These are phyloP conservation scores for Alternaria ethzedia DNA, from an alignment of 2,329 filamentous ascomycete genomes.

Conservation along the genomic window DNA sequence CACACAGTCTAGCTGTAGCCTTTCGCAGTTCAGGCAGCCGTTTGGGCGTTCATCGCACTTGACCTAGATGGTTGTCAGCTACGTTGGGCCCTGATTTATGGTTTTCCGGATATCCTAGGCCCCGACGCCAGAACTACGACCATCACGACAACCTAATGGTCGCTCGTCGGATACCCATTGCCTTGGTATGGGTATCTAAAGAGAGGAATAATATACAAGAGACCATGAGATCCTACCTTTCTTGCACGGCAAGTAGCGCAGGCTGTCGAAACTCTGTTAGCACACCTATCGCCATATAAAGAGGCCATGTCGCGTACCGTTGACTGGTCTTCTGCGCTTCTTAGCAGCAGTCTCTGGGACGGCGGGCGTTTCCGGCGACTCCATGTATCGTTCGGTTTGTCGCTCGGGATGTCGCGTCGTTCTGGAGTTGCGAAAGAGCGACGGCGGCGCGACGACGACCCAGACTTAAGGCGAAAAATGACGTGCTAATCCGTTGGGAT, in stretches of 20 bases:
- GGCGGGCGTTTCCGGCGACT: constrained; percentile 16
- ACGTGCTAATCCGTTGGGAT: constrained; percentile 15
- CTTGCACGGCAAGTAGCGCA: constrained; percentile 27
- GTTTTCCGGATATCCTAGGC: not conserved
- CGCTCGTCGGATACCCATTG: not conserved
- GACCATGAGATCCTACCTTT: constrained; percentile 13
- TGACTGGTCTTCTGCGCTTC: constrained; percentile 35
- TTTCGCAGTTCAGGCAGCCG: constrained; percentile 40
- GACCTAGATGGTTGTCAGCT: constrained; percentile 26
- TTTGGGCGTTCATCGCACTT: constrained; percentile 43
- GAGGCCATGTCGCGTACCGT: constrained; percentile 22
- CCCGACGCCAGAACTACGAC: not conserved
- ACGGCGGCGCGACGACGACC: constrained; percentile 6
- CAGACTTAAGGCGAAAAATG: constrained; percentile 21
- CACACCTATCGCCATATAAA: not conserved
- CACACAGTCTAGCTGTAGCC: constrained; percentile 37
- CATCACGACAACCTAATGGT: not conserved
- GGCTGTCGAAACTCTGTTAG: constrained; percentile 16
- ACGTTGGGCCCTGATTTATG: not conserved
- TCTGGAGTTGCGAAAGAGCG: constrained; percentile 12
- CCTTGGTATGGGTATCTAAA: not conserved
- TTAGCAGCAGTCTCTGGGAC: constrained; percentile 19
- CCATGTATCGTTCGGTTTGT: constrained; percentile 17
- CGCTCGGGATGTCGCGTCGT: constrained; percentile 19
- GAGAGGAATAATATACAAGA: not conserved